A percentile compares a stretch with the other conserved stretches of the same genome.
Evolutionary conservation across 2,329 filamentous ascomycete species (phyloP).

Genomic region (Aspergillus japonicus): DNA sequence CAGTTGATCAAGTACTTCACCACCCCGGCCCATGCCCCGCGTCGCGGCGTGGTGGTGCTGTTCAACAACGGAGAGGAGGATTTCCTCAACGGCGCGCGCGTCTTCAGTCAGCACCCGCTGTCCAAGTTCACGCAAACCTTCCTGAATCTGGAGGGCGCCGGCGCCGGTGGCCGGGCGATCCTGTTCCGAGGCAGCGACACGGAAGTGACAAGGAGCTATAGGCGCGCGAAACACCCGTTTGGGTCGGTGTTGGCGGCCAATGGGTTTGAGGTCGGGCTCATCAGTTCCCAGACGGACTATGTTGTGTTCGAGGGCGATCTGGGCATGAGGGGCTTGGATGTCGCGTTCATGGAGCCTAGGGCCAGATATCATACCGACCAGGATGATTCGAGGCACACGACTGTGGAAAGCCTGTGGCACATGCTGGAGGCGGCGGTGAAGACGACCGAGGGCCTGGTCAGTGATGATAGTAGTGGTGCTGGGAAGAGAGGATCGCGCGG

Average conservation of each 20-base stretch:
- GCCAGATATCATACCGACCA: conserved; percentile 87
- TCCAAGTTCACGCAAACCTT: conserved; percentile 81
- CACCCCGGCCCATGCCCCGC: conserved; percentile 66
- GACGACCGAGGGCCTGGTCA: conserved; percentile 70
- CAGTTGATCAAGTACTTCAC: conserved; percentile 88
- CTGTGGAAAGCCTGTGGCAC: conserved; percentile 72
- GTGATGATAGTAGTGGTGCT: conserved; percentile 63
- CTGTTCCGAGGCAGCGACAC: conserved; percentile 86
- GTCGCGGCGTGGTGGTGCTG: conserved; percentile 75
- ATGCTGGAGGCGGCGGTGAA: conserved; percentile 85
- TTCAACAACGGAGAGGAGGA: conserved; percentile 98
- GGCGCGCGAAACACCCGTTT: conserved; percentile 70
- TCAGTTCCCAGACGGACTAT: conserved; percentile 88
- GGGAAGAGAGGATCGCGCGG: conserved; percentile 67
- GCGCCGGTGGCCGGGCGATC: conserved; percentile 82
- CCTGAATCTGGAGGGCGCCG: conserved; percentile 91
- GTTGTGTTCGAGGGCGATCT: conserved; percentile 73
- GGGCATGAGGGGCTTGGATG: conserved; percentile 82
- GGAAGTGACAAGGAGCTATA: conserved; percentile 79
- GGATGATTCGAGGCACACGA: conserved; percentile 78
- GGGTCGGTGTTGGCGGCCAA: conserved; percentile 79
- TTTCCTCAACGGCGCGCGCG: conserved; percentile 79
- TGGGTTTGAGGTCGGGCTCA: conserved; percentile 74
- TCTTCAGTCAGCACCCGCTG: conserved; percentile 79
- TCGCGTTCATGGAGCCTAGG: conserved; percentile 86